Evolutionary conservation across 2,329 filamentous ascomycete genomes (phyloP).

Genomic region (Aspergillus proliferans): DNA sequence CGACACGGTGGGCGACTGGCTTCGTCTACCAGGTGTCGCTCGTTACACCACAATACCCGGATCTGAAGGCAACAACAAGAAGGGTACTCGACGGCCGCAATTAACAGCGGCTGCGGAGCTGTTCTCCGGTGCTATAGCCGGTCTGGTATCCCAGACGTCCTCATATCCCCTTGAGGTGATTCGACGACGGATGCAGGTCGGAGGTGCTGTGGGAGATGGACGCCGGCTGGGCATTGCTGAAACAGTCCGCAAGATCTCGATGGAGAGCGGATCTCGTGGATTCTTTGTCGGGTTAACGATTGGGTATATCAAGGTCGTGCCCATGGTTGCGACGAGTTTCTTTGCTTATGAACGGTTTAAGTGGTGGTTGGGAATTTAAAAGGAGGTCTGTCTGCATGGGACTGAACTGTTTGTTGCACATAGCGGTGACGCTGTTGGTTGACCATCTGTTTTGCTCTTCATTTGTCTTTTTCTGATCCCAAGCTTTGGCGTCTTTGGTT

Average conservation of each 20-base stretch:
- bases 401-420: not conserved
- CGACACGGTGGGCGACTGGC: slow-evolving; percentile 77
- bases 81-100: slow-evolving; percentile 56
- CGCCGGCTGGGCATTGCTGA: slow-evolving; percentile 70
- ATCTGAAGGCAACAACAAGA: slow-evolving; percentile 41
- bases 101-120: slow-evolving; percentile 84
- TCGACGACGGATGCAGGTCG: slow-evolving; percentile 89
- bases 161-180: slow-evolving; percentile 95
- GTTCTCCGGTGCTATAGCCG: slow-evolving; percentile 74
- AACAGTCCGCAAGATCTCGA: slow-evolving; percentile 67
- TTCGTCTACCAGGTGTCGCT: slow-evolving; percentile 63
- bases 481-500: slow-evolving; percentile 9
- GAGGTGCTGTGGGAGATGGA: slow-evolving; percentile 87
- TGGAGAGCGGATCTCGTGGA: slow-evolving; percentile 68
- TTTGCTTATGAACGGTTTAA: slow-evolving; percentile 63
- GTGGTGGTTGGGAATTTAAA: slow-evolving; percentile 59
- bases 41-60: slow-evolving; percentile 68
- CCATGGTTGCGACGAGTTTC: slow-evolving; percentile 72
- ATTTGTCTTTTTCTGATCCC: slow-evolving; percentile 2
- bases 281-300: slow-evolving; percentile 93
- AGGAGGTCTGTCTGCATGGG: not conserved
- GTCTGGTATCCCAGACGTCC: slow-evolving; percentile 80
- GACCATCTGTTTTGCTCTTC: not conserved
- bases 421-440: not conserved
- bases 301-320: slow-evolving; percentile 89